Percentiles rank a stretch among this genome's conserved stretches.
Evolutionary conservation across 2,329 filamentous ascomycete species (phyloP).

Genomic region (Plectosphaerella cucumerina): DNA sequence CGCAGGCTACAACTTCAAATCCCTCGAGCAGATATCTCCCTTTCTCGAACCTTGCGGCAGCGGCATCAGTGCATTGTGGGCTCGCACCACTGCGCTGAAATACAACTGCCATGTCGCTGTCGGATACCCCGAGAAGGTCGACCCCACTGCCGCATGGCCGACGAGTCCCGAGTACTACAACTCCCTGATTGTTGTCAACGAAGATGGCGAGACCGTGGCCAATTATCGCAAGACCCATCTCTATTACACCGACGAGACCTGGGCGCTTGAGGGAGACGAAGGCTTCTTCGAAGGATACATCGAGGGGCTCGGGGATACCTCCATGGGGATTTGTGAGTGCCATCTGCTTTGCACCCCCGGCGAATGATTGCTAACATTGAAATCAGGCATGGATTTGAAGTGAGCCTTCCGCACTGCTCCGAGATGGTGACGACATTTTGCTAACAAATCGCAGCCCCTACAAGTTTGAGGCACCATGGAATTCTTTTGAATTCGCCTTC

Average conservation of each 20-base stretch:
- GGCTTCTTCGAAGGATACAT: constrained; percentile 41
- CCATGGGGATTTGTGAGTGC: constrained; percentile 49
- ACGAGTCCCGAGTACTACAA: constrained; percentile 52
- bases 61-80: constrained; percentile 70
- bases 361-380: background rate
- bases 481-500: constrained; percentile 39
- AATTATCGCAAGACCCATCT: constrained; percentile 58
- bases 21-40: constrained; percentile 61
- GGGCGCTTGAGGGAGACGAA: constrained; percentile 46
- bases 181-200: constrained; percentile 47
- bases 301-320: constrained; percentile 37
- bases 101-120: constrained; percentile 64
- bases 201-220: constrained; percentile 54
- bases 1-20: constrained; percentile 73
- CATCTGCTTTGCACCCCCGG: background rate
- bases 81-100: constrained; percentile 59
- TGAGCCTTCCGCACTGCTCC: constrained; percentile 19
- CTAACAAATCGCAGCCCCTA: constrained; percentile 22
- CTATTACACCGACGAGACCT: constrained; percentile 54
- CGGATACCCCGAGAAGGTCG: constrained; percentile 70
- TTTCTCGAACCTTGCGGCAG: constrained; percentile 63
- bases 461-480: constrained; percentile 33
- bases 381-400: constrained; percentile 54
- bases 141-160: constrained; percentile 45
- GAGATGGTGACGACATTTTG: no score